Evolutionary conservation across 192 early-diverging fungal species (phyloP), one percentile per base, ranked within the genome.

Genomic region (Rhizoclosmatium globosum): DNA sequence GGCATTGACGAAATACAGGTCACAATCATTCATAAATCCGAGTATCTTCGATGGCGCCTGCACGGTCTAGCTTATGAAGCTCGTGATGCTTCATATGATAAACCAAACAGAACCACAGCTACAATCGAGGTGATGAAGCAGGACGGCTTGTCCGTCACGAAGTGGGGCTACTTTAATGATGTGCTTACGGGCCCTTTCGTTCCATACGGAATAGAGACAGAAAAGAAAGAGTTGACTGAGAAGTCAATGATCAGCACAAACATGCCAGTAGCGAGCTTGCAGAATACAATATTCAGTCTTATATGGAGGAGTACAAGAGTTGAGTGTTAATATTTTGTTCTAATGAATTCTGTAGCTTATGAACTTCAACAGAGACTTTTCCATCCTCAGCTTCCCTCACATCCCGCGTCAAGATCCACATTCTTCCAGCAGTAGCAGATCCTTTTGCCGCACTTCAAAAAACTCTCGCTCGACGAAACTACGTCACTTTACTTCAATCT

Each of bases 141-240:
- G 68, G 78, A 81, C 60, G 79, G 82, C 2, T 38, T 82, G 39
- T 42, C 21, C 4, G 86, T 87, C 2, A 41, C 67, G 7, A 91
- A 91, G 65, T 91, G 87, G 86, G 89, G 89, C 11, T 84, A 84
- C 61, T 91, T 91, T 71, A 80, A 82, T 50, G 90, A 91, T 65
- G 79, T 89, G 15, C 71, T 86, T 3, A 60, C 81, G 31, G 90
- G 90, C 1, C 90, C 90, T 15, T 91, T 86, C 65, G n/a, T 84
- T 39, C 81, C 85, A 11, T 90, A 81, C 79, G 88, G 89, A 19
- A 19, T 77, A 13, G 85, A 89, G 46, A 64, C 75, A 3, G 88
- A 89, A 68, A 80, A 87, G 69, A 81, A 88, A 68, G 74, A 79
- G 1, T 47, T 91, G 60, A 57, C 88, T 17, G 85, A 87, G 77